Base-by-base conservation (phyloP, 2,329 filamentous ascomycete species). In the Sarocladium oryzae region DNA sequence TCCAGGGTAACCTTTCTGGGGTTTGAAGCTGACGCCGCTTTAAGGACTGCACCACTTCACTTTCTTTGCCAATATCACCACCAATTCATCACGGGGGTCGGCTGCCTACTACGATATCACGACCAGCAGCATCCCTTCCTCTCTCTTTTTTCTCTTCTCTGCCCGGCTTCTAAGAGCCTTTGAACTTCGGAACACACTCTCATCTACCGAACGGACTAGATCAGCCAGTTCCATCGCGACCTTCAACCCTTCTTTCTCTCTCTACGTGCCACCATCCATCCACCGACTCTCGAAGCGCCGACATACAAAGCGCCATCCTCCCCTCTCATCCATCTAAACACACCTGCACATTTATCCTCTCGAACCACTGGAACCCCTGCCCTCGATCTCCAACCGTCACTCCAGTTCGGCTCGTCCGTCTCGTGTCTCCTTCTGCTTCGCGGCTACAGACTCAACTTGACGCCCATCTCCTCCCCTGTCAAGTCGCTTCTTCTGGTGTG, bases 391-490 rank as follows among this genome's bases (percentile, higher is more conserved):
- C 33, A 15, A 15, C 28, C 20, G 26, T 48, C 43, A 48, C 43
- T 16, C 16, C 43, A 9, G 43, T 48, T n/a, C 43, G 10, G 20
- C 28, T 48, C 43, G 24, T 48, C 23, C 16, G 10, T 23, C 23
- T 32, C 28, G 7, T 13, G 7, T 13, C 28, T 7, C 7, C 28
- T 30, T 7, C 26, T 48, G 26, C 20, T 48, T 33, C 43, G 43
- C 43, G 43, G 43, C 43, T 48, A 48, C 43, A 48, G 43, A 48
- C 43, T 21, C 43, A 48, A 48, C 26, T 48, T 48, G 43, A 48
- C 43, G 43, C 43, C 43, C 43, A n/a, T 20, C 43, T 33, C 13
- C 5, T 33, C 43, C 43, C 43, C 28, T 30, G 24, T 21, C 28
- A 30, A 30, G 26, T 48, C 40, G 40, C 40, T 48, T 48, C 43